Evolutionary conservation across 805 yeast genomes (phyloP), one percentile per base, ranked within the genome.

Genomic region (Starmerella floricola): DNA sequence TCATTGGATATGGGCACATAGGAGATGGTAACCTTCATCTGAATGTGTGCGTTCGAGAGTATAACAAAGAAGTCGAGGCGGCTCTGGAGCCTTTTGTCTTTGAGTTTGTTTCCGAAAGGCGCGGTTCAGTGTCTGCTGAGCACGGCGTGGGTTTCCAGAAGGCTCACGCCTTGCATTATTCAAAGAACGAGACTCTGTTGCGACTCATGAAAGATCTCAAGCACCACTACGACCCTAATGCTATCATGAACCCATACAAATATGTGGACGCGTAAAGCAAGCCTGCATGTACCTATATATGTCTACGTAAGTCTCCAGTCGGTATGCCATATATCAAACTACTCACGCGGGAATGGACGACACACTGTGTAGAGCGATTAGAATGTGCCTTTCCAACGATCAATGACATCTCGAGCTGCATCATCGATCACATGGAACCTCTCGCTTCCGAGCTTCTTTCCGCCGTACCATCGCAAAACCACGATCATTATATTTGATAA

Each of bases 141-240:
- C 98, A 91, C 61, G 98, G 98, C 13, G 69, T 91, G 44, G 98
- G 98, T 0, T 84, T 91, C 73, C 96, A 88, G 57, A 91, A 91
- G 79, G 85, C 80, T 54, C 81, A 83, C 57, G 91, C 82, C 60
- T 72, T 88, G 52, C 79, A 79, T 8, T 91, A 88, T 66, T 73
- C 94, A 40, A 91, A 87, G 68, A 73, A 74, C 49, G 76, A 71
- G 11, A 65, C 66, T 40, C 87, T 85, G 60, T 73, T 91, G 46
- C 58, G 66, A 31, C 60, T 86, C 65, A 87, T 91, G 72, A 79
- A 78, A 59, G 76, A 76, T 31, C 63, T 91, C 53, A 91, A 88
- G 65, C 53, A 67, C n/a, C 76, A 73, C 52, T 87, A 75, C 57
- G 98, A 91, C 67, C 96, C 96, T 50, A 80, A 84, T 42, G 81